Base-by-base conservation (phyloP, 805 yeast genomes). In the Kazachstania africana region DNA sequence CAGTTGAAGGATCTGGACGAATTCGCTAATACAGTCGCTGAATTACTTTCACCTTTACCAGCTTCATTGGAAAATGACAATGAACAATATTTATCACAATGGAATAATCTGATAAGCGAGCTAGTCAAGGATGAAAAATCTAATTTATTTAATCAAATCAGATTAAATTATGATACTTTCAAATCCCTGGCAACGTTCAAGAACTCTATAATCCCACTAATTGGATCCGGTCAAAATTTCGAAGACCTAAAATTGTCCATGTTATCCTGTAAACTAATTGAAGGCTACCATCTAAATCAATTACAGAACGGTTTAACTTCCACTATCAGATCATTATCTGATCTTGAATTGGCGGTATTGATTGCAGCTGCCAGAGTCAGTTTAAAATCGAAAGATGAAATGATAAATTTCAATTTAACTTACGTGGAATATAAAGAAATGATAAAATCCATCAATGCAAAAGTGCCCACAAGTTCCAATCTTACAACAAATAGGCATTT, bases 291-390 rank as follows among this genome's bases (percentile, higher is more conserved):
- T 14, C 32, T 16, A 21, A 60, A 62, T 26, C 50, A 55, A 18
- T 22, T 40, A 8, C 45, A 40, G 26, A 47, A 47, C 12, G 48
- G 59, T 15, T 27, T 43, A 16, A 34, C 43, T 1, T 39, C 48
- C 1, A 42, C 40, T 12, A 43, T 57, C 1, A 39, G 53, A 18
- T 59, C 69, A 0, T 53, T 85, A 23, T 76, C 94, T 3, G 78
- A 78, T 36, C 49, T 82, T 19, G 96, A 88, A 45, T 50, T 78
- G 28, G 68, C 79, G 12, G 47, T 88, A 25, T 56, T 83, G 10
- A 72, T 87, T 4, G 72, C 84, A 26, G 78, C 87, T 0, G 82
- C 93, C 0, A 63, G 96, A 27, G 75, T 77, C 31, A 62, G 72
- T 16, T 62, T 70, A 30, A 79, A 75, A 43, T 64, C 65, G 18